phyloP scores from a whole-genome alignment of 225 moss, liverwort and hornwort species.

The Physcomitrellopsis africana region DNA sequence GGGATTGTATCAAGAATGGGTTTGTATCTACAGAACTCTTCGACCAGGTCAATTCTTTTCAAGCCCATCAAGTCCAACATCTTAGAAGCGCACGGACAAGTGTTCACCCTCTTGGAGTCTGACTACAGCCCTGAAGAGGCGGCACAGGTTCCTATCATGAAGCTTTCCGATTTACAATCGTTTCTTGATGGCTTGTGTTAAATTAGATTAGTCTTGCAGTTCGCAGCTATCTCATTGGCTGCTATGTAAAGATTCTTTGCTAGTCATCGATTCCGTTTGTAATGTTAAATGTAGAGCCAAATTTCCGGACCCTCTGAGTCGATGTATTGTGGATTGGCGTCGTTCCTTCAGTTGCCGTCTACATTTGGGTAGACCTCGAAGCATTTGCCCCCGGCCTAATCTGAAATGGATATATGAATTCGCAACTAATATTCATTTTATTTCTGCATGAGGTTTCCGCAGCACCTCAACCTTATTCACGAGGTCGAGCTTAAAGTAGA shows the following conservation, averaged over 20 bases:
- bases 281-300: constrained; percentile 16
- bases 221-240: constrained; percentile 20
- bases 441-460: background rate
- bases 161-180: constrained; percentile 68
- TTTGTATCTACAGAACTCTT: constrained; percentile 80
- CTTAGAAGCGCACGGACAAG: constrained; percentile 86
- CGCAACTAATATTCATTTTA: constrained; percentile 16
- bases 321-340: constrained; percentile 15
- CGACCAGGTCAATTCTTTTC: constrained; percentile 88
- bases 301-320: constrained; percentile 1
- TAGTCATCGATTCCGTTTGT: constrained; percentile 27
- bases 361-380: constrained; percentile 18
- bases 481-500: too few species aligned
- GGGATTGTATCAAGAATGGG: constrained; percentile 85
- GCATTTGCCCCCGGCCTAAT: background rate
- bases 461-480: too few species aligned
- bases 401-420: constrained; percentile 30
- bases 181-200: constrained; percentile 84
- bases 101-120: constrained; percentile 71
- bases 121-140: constrained; percentile 78
- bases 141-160: constrained; percentile 59
- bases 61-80: constrained; percentile 98
- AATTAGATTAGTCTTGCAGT: constrained; percentile 32
- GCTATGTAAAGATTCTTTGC: constrained; percentile 44
- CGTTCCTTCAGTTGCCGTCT: constrained; percentile 28